These are phyloP conservation scores for Aspergillus indologenus DNA, from an alignment of 495 filamentous ascomycete genomes.

Conservation along the genomic window DNA sequence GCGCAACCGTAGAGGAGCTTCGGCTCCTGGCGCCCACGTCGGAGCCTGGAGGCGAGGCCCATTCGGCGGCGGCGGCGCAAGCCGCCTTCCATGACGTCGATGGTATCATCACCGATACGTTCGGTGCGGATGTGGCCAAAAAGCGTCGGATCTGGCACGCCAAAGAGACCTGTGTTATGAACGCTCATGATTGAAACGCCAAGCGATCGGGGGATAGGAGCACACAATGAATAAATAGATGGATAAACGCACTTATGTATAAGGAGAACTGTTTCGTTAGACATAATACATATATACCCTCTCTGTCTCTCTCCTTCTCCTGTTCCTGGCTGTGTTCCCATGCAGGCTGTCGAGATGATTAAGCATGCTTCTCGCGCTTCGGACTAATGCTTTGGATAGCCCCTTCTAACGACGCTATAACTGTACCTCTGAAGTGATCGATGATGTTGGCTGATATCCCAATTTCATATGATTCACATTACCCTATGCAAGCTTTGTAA, in stretches of 20 bases:
- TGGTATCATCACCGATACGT: slow-evolving; percentile 48
- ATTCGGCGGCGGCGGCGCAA: background rate
- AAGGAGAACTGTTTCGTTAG: background rate
- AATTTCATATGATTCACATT: too few species aligned
- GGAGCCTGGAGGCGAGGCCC: slow-evolving; percentile 16
- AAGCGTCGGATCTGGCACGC: slow-evolving; percentile 72
- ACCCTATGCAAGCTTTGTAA: too few species aligned
- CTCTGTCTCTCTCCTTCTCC: background rate
- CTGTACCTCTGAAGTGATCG: too few species aligned
- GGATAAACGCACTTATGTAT: background rate
- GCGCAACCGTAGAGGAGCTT: slow-evolving; percentile 78
- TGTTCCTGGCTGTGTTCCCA: background rate
- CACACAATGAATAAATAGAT: background rate
- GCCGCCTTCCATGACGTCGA: slow-evolving; percentile 33
- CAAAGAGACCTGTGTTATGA: slow-evolving; percentile 59
- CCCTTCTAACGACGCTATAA: too few species aligned
- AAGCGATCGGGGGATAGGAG: background rate
- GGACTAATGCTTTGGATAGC: too few species aligned
- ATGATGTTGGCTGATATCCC: too few species aligned
- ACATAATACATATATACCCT: background rate
- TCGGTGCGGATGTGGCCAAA: slow-evolving; percentile 54
- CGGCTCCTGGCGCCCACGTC: slow-evolving; percentile 30
- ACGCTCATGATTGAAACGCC: slow-evolving; percentile 42
- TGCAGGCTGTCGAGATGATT: background rate
- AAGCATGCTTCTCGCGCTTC: too few species aligned